A percentile compares a stretch with the other conserved stretches of the same genome.
Conservation (phyloP, 2,329 filamentous ascomycete genomes). For the Aspergillus sp. region DNA sequence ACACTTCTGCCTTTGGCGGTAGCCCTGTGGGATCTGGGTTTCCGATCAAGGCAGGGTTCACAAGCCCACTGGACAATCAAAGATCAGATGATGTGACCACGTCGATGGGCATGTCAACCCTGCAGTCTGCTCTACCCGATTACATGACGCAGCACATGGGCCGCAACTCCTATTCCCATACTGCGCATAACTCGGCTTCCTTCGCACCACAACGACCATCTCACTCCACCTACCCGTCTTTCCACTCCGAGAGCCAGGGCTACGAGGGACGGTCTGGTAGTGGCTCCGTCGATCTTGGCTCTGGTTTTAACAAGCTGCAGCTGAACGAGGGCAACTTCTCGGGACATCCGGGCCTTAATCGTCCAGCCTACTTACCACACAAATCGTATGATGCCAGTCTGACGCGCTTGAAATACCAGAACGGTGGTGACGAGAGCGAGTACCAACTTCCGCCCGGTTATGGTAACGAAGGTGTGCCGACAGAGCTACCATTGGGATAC, state of each 20-base stretch:
- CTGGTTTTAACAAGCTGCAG: conserved; percentile 38
- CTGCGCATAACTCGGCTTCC: conserved; percentile 38
- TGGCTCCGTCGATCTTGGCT: conserved; percentile 33
- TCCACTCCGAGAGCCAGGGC: conserved; percentile 41
- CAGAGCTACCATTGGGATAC: conserved; percentile 37
- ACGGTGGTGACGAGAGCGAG: conserved; percentile 27
- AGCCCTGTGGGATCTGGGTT: conserved; percentile 35
- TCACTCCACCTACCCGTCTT: conserved; percentile 42
- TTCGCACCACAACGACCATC: conserved; percentile 35
- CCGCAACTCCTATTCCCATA: conserved; percentile 34
- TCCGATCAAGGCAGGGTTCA: conserved; percentile 32
- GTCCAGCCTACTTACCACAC: conserved; percentile 33
- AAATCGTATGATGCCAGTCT: conserved; percentile 50
- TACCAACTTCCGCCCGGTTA: conserved; percentile 32
- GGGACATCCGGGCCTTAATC: conserved; percentile 30
- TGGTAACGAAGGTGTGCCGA: conserved; percentile 27
- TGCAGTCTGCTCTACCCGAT: conserved; percentile 33
- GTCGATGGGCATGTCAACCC: conserved; percentile 32
- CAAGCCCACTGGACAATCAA: conserved; percentile 31
- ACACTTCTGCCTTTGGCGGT: conserved; percentile 32
- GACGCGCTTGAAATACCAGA: conserved; percentile 47
- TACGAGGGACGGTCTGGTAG: conserved; percentile 33
- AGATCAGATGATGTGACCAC: conserved; percentile 32
- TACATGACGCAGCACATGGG: conserved; percentile 27
- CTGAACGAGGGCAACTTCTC: conserved; percentile 38